Evolutionary conservation across 352 stramenopile species (phyloP), one percentile per base, ranked within the genome.

Genomic region (Globisporangium parvum): DNA sequence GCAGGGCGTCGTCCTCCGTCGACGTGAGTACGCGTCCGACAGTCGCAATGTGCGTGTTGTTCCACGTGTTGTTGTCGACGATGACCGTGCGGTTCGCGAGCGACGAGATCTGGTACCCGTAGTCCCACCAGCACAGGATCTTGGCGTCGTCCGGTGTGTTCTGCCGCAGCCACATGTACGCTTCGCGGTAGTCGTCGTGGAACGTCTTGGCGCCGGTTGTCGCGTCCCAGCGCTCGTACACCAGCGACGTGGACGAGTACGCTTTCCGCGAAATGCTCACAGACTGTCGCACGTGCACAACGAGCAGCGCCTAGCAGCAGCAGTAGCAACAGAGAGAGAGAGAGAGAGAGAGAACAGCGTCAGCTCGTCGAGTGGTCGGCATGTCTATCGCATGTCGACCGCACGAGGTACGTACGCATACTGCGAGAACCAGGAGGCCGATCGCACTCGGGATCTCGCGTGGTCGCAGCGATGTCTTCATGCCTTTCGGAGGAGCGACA

Each of bases 51-150:
- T 98, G 94, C 37, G 91, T 97, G 66, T 98, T 97, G 69, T 98
- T 98, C 94, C 94, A 98, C 51, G 94, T 98, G 61, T 98, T 98
- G 73, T 97, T 97, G 73, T 98, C 94, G 2, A 97, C 94, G 44
- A 93, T 65, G 24, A 93, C 79, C 0, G 82, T 95, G 45, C 85
- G 85, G 56, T 95, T 95, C 11, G 85, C 80, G 14, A 93, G 61
- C 8, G 75, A 80, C 12, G 85, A 86, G 33, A 95, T 73, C 53
- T 95, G 85, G 60, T 95, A 95, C 14, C 85, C 85, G 47, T 95
- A 95, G 61, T 95, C 82, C 85, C 85, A 95, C 85, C 85, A 95
- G 50, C 73, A 77, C 14, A 95, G 60, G 26, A 95, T 75, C 58
- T 80, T 87, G 0, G 82, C 81, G 46, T 92, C 68, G 18, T 67